Evolutionary conservation across 2,329 filamentous ascomycete genomes (phyloP).

Genomic region (Verticillium alfalfae): DNA sequence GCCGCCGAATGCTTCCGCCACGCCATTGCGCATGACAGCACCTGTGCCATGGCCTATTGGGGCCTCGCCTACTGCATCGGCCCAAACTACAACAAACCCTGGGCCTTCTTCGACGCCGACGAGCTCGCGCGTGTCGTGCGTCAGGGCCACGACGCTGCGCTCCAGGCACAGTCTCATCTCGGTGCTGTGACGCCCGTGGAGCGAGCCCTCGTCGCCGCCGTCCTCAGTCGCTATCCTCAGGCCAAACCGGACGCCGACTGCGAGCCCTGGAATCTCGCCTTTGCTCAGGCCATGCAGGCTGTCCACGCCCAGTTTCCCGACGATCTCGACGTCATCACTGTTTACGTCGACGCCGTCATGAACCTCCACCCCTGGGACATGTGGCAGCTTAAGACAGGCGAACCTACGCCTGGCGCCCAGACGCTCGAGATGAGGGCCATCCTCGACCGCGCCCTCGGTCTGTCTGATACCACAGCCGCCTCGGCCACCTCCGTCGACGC

Average conservation of each 20-base stretch:
- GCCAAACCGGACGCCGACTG: conserved; percentile 41
- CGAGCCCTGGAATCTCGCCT: conserved; percentile 49
- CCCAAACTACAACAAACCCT: conserved; percentile 74
- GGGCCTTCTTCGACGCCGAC: conserved; percentile 61
- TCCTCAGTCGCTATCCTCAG: conserved; percentile 56
- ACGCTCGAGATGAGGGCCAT: conserved; percentile 20
- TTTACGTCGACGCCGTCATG: conserved; percentile 39
- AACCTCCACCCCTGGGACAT: conserved; percentile 41
- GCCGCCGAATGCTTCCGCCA: conserved; percentile 57
- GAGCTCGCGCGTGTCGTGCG: conserved; percentile 50
- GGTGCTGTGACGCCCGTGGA: conserved; percentile 44
- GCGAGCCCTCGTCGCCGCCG: conserved; percentile 55
- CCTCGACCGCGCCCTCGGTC: conserved; percentile 41
- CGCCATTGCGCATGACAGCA: conserved; percentile 47
- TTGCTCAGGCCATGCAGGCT: conserved; percentile 36
- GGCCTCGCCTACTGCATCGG: conserved; percentile 66
- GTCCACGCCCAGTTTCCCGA: conserved; percentile 29
- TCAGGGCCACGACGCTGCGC: conserved; percentile 38
- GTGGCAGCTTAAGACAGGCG: conserved; percentile 30
- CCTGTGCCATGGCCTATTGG: conserved; percentile 63
- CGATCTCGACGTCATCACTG: conserved; percentile 29
- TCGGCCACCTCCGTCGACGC: too few species aligned
- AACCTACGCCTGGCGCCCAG: conserved; percentile 11
- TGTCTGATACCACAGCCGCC: conserved; percentile 28
- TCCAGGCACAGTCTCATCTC: conserved; percentile 33